Evolutionary conservation across 345 rosid genomes (phyloP), one percentile per base, ranked within the genome.

Genomic region (Syzygium grande): DNA sequence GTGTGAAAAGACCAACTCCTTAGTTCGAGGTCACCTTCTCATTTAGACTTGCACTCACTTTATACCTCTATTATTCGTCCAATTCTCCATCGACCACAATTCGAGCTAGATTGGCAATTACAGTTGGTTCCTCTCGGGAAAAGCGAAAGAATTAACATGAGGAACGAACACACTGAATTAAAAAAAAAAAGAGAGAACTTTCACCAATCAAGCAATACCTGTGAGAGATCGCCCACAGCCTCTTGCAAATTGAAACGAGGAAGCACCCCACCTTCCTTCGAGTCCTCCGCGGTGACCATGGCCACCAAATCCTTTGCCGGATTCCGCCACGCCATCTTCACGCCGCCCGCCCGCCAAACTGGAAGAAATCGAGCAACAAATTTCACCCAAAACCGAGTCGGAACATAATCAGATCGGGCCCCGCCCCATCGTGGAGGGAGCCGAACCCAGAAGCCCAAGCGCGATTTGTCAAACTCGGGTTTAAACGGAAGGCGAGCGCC

Each of bases 221-320:
- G 3, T 3, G 8, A 7, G 95, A 92, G 90, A 94, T 87, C 43
- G 96, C 94, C 99, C 98, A 96, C 34, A 97, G 89, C 89, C 98
- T 91, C 93, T 93, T 94, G 99, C 97, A 99, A 95, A 91, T 95
- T 97, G 92, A 97, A 97, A 1, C 99, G 95, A 85, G 95, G 99
- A 84, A 97, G 94, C 92, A 95, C 84, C 89, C 84, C 89, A 97
- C 92, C 92, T 95, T 97, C 92, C 92, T 95, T 97, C 12, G 95
- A 95, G 88, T 95, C 99, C 77, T 94, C 96, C 2, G 96, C 6
- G 7, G 7, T 93, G 51, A 95, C 99, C 99, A 97, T 95, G 21
- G 99, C 99, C 84, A 97, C 90, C 77, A 97, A 94, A 93, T 94
- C 99, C 95, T 97, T 97, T 92, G 95, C 98, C 1, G 98, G 97